These are phyloP conservation scores for Rhododendron molle DNA, from an alignment of 148 eudicot genomes.

Conservation along the genomic window DNA sequence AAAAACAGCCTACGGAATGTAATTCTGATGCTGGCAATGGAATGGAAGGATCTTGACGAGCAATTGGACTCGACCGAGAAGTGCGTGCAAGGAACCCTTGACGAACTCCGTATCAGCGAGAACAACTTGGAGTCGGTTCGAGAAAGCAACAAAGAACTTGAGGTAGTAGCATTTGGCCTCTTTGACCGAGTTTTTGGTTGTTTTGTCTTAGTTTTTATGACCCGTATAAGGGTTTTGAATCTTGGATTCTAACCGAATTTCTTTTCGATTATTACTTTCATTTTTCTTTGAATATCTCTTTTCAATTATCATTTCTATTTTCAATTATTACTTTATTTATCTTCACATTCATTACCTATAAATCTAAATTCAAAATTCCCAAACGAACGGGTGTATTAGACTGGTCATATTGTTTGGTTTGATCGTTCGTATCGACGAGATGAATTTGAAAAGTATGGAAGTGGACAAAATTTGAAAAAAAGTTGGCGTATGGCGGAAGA, in stretches of 20 bases:
- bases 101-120: slow-evolving; percentile 13
- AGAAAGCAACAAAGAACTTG: slow-evolving; percentile 5
- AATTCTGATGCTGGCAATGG: slow-evolving; percentile 5
- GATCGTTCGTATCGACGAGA: background rate
- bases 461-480: background rate
- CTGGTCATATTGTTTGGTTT: background rate
- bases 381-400: too few relatives aligned
- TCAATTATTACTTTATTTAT: too few relatives aligned
- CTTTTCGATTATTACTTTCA: too few relatives aligned
- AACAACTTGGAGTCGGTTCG: slow-evolving; percentile 12
- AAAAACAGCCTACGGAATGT: slow-evolving; percentile 11
- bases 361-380: too few relatives aligned
- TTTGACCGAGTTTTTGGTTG: background rate
- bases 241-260: too few relatives aligned
- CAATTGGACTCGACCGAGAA: slow-evolving; percentile 15
- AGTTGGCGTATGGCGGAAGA: background rate
- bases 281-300: too few relatives aligned
- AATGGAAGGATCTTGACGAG: slow-evolving; percentile 37
- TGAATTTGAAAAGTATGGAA: too few relatives aligned
- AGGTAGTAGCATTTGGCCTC: background rate
- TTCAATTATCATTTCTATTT: too few relatives aligned
- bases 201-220: too few relatives aligned
- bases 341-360: too few relatives aligned
- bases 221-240: too few relatives aligned
- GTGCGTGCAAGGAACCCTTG: background rate